Conservation (phyloP, 176 grass and related monocot species). For the Carex parvula region DNA sequence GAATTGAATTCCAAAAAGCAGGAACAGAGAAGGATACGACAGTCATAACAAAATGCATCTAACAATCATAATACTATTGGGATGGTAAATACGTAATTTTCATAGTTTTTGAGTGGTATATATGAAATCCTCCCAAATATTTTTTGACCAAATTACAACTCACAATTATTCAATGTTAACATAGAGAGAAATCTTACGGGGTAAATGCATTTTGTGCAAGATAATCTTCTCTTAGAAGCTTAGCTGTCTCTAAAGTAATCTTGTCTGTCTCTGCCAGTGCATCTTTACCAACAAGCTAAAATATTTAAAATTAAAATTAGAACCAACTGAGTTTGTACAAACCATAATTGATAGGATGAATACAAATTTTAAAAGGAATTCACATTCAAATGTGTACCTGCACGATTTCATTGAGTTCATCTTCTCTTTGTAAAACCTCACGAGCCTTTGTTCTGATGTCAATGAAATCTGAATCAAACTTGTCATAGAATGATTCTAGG, state of each 20-base stretch:
- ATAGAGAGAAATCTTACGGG: slow-evolving; percentile 43
- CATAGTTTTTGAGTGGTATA: no score
- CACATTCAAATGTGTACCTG: slow-evolving; percentile 49
- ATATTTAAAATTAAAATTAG: slow-evolving; percentile 21
- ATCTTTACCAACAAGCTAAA: slow-evolving; percentile 92
- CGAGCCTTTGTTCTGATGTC: slow-evolving; percentile 92
- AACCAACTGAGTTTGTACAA: background rate
- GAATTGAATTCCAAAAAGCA: background rate
- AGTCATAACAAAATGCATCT: no score
- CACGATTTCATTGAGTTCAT: slow-evolving; percentile 94
- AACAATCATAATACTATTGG: no score
- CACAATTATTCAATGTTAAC: background rate
- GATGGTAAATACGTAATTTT: no score
- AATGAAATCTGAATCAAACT: slow-evolving; percentile 75
- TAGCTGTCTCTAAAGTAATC: slow-evolving; percentile 75
- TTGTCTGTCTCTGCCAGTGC: slow-evolving; percentile 85
- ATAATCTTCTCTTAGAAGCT: slow-evolving; percentile 84
- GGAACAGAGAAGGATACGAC: background rate
- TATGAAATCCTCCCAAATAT: no score
- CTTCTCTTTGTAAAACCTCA: slow-evolving; percentile 86
- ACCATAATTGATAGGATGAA: background rate
- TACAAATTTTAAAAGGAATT: background rate
- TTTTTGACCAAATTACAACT: background rate
- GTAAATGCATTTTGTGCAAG: slow-evolving; percentile 91
- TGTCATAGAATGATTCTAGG: slow-evolving; percentile 70